Evolutionary conservation across 495 filamentous ascomycete genomes (phyloP).

Genomic region (Astrocystis sublimbata): DNA sequence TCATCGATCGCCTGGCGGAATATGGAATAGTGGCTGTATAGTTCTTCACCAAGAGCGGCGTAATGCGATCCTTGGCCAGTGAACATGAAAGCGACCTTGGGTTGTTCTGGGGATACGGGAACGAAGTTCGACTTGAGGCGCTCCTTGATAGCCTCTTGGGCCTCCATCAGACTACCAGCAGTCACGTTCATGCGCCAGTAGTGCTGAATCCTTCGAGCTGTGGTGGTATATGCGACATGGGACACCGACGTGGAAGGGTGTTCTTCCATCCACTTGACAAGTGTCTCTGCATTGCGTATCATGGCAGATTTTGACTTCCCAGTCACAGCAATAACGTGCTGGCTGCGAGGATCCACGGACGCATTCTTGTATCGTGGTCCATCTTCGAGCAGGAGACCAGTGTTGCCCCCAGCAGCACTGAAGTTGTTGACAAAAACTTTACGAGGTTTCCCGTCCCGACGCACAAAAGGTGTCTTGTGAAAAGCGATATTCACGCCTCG

Average conservation of each 20-base stretch:
- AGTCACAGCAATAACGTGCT: constrained; percentile 58
- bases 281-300: constrained; percentile 51
- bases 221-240: constrained; percentile 75
- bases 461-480: constrained; percentile 59
- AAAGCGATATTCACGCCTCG: constrained; percentile 70
- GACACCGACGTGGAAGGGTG: constrained; percentile 54
- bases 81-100: constrained; percentile 67
- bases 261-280: constrained; percentile 55
- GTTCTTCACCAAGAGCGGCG: constrained; percentile 66
- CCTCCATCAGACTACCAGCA: constrained; percentile 51
- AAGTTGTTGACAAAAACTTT: constrained; percentile 70
- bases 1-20: constrained; percentile 72
- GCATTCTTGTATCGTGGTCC: constrained; percentile 34
- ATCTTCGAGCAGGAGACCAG: constrained; percentile 64
- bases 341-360: constrained; percentile 47
- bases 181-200: constrained; percentile 67
- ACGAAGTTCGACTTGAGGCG: constrained; percentile 49
- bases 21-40: constrained; percentile 63
- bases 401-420: constrained; percentile 68
- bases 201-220: constrained; percentile 82
- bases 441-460: constrained; percentile 61
- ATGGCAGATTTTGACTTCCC: constrained; percentile 60
- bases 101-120: constrained; percentile 47
- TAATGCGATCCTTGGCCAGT: constrained; percentile 72
- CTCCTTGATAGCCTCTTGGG: constrained; percentile 42